Evolutionary conservation across 768 basidiomycete genomes (phyloP).

Genomic region (Hygrophorus pudorinus): DNA sequence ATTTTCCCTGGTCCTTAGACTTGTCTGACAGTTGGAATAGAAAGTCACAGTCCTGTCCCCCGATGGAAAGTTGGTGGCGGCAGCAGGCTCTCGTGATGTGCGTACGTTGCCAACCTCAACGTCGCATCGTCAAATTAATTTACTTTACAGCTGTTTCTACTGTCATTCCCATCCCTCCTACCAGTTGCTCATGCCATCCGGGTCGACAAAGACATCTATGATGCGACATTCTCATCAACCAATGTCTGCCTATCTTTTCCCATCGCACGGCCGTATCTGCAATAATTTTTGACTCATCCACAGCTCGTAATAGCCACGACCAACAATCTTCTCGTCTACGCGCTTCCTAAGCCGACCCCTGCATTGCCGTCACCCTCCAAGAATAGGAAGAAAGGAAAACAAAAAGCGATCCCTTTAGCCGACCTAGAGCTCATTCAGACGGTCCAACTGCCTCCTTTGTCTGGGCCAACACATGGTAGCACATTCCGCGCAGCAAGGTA

Average conservation of each 20-base stretch:
- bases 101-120: conserved; percentile 15
- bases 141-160: conserved; percentile 44
- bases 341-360: conserved; percentile 28
- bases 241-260: conserved; percentile 32
- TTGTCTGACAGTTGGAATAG: conserved; percentile 29
- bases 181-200: conserved; percentile 41
- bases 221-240: conserved; percentile 64
- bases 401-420: conserved; percentile 22
- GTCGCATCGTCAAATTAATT: conserved; percentile 8
- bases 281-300: not conserved
- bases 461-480: conserved; percentile 35
- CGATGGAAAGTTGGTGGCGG: conserved; percentile 50
- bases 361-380: conserved; percentile 13
- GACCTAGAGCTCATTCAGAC: conserved; percentile 36
- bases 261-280: not conserved
- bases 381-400: conserved; percentile 34
- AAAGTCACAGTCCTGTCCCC: conserved; percentile 84
- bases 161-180: conserved; percentile 50
- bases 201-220: conserved; percentile 68
- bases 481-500: conserved; percentile 61
- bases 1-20: not conserved
- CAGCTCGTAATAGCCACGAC: conserved; percentile 65
- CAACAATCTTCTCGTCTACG: conserved; percentile 52
- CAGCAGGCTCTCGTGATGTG: conserved; percentile 69
- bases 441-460: conserved; percentile 42